Percentiles rank a stretch among this genome's conserved stretches.
These are phyloP conservation scores for Candida sp. DNA, from an alignment of 1,139 yeast genomes.

Conservation along the genomic window DNA sequence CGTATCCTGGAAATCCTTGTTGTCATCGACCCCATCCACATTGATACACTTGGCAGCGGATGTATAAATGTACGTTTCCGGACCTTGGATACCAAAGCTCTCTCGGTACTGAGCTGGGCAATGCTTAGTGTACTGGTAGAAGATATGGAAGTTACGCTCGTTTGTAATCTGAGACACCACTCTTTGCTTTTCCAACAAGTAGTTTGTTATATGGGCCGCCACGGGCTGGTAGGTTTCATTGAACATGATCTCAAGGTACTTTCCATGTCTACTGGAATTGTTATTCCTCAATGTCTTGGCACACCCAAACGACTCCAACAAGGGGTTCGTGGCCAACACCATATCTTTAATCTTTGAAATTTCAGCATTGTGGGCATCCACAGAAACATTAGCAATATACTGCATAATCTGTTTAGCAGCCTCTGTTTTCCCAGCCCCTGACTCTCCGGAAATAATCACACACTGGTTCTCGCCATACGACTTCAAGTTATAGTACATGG, in stretches of 20 bases:
- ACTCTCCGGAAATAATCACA: slow-evolving; percentile 98
- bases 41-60: slow-evolving; percentile 84
- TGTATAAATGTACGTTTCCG: slow-evolving; percentile 91
- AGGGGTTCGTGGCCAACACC: slow-evolving; percentile 98
- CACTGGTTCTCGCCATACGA: slow-evolving; percentile 96
- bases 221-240: slow-evolving; percentile 82
- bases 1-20: slow-evolving; percentile 79
- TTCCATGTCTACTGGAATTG: slow-evolving; percentile 98
- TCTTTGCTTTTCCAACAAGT: slow-evolving; percentile 91
- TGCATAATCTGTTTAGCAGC: slow-evolving; percentile 99
- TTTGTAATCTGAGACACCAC: slow-evolving; percentile 92
- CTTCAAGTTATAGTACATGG: slow-evolving; percentile 95
- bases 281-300: slow-evolving; percentile 97
- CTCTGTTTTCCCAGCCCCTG: slow-evolving; percentile 99
- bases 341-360: slow-evolving; percentile 92
- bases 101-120: slow-evolving; percentile 88
- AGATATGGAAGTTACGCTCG: slow-evolving; percentile 97
- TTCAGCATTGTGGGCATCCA: slow-evolving; percentile 44
- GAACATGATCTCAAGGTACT: slow-evolving; percentile 91
- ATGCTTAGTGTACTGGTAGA: slow-evolving; percentile 93
- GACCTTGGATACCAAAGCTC: slow-evolving; percentile 86
- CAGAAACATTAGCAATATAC: slow-evolving; percentile 86
- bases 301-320: slow-evolving; percentile 97
- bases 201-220: slow-evolving; percentile 96
- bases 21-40: slow-evolving; percentile 88